Evolutionary conservation across 2,329 filamentous ascomycete genomes (phyloP).

Genomic region (Colletotrichum incanum): DNA sequence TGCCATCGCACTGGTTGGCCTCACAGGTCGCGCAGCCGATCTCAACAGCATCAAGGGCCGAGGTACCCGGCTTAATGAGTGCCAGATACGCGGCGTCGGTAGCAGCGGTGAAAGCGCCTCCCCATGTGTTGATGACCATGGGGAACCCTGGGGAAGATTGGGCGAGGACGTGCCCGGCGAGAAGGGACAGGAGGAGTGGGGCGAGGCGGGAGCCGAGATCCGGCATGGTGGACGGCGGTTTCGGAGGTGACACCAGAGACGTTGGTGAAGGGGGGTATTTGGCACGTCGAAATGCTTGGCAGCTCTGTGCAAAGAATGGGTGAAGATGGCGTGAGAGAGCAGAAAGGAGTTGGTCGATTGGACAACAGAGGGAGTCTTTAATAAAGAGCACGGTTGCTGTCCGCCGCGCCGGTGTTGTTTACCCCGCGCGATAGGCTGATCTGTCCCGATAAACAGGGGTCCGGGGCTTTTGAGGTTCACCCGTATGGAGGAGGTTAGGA

Average conservation of each 20-base stretch:
- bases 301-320: background rate
- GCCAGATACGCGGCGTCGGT: constrained; percentile 66
- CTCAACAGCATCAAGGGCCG: constrained; percentile 67
- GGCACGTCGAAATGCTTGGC: background rate
- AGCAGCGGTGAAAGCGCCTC: constrained; percentile 65
- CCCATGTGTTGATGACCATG: constrained; percentile 70
- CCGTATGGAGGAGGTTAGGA: background rate
- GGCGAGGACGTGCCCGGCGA: constrained; percentile 41
- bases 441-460: constrained; percentile 36
- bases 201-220: constrained; percentile 28
- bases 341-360: constrained; percentile 13
- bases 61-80: constrained; percentile 51
- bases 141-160: constrained; percentile 59
- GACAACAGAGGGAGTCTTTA: constrained; percentile 4
- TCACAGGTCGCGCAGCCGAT: constrained; percentile 68
- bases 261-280: background rate
- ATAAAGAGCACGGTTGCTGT: constrained; percentile 21
- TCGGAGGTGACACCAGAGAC: background rate
- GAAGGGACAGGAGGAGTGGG: constrained; percentile 37
- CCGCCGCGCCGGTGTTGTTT: constrained; percentile 26
- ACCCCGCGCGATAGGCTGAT: constrained; percentile 40
- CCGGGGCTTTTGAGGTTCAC: background rate
- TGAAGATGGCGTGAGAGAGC: constrained; percentile 7
- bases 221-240: constrained; percentile 22
- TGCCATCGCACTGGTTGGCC: constrained; percentile 67